Evolutionary conservation across 2,329 filamentous ascomycete genomes (phyloP).

Genomic region (Diaporthe vexans): DNA sequence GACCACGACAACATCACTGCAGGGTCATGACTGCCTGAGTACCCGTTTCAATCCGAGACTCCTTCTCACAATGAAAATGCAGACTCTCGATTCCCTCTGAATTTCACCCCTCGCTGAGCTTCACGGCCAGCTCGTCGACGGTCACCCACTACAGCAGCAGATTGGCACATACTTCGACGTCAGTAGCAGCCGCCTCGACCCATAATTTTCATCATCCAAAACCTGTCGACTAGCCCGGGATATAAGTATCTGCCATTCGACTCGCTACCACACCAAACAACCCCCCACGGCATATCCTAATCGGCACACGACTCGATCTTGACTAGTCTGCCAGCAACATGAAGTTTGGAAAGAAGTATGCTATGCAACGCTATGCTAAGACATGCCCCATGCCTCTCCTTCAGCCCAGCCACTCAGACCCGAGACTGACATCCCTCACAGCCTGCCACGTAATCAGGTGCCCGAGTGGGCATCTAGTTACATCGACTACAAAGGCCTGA

Average conservation of each 20-base stretch:
- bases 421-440: conserved; percentile 28
- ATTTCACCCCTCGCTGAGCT: conserved; percentile 24
- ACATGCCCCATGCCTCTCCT: too few species aligned
- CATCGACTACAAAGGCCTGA: conserved; percentile 92
- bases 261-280: background rate
- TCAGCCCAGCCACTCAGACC: background rate
- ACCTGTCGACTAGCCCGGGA: background rate
- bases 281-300: background rate
- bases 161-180: conserved; percentile 9
- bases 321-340: conserved; percentile 44
- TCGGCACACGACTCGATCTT: conserved; percentile 8
- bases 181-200: conserved; percentile 20
- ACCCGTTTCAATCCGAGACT: conserved; percentile 36
- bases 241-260: conserved; percentile 12
- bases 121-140: conserved; percentile 5
- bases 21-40: conserved; percentile 38
- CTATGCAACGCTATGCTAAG: background rate
- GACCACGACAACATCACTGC: background rate
- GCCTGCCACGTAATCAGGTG: conserved; percentile 83
- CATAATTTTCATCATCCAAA: conserved; percentile 23
- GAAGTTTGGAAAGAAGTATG: conserved; percentile 56
- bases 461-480: conserved; percentile 88
- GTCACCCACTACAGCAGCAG: background rate
- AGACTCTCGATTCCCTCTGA: conserved; percentile 40
- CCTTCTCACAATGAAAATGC: conserved; percentile 43